Evolutionary conservation across 768 basidiomycete genomes (phyloP).

Genomic region (Lentinula sp.): DNA sequence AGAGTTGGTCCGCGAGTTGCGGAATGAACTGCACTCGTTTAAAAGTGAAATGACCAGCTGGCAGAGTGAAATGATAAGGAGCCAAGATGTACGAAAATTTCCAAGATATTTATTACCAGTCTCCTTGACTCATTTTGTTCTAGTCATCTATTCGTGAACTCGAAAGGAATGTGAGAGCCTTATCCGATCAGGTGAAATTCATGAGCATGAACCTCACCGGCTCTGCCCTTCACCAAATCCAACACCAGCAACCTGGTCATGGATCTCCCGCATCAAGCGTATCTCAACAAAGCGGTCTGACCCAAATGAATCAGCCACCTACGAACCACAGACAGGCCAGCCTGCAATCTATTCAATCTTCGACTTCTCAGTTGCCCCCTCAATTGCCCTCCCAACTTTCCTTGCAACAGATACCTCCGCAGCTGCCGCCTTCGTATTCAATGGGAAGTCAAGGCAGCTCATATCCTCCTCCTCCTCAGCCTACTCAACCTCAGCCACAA

Average conservation of each 20-base stretch:
- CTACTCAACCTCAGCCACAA: constrained; percentile 28
- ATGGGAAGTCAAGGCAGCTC: constrained; percentile 19
- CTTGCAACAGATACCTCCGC: background rate
- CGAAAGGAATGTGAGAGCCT: constrained; percentile 66
- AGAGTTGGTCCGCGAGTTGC: constrained; percentile 70
- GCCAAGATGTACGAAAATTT: constrained; percentile 59
- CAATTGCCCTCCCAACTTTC: background rate
- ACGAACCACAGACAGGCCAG: constrained; percentile 35
- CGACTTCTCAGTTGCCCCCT: background rate
- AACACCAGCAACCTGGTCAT: constrained; percentile 31
- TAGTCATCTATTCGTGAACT: constrained; percentile 75
- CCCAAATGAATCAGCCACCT: constrained; percentile 28
- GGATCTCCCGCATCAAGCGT: constrained; percentile 34
- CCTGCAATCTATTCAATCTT: constrained; percentile 23
- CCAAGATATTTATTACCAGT: background rate
- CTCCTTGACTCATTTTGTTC: background rate
- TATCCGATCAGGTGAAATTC: constrained; percentile 82
- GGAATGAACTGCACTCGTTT: constrained; percentile 66
- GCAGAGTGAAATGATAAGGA: constrained; percentile 74
- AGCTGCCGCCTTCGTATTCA: background rate
- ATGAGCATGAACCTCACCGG: constrained; percentile 49
- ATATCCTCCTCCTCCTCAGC: constrained; percentile 22
- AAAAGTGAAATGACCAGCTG: constrained; percentile 77
- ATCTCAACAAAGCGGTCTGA: constrained; percentile 23
- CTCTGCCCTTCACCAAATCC: constrained; percentile 33